Conservation (phyloP, 2,329 filamentous ascomycete species). For the Ophiostoma himal-ulmi region DNA sequence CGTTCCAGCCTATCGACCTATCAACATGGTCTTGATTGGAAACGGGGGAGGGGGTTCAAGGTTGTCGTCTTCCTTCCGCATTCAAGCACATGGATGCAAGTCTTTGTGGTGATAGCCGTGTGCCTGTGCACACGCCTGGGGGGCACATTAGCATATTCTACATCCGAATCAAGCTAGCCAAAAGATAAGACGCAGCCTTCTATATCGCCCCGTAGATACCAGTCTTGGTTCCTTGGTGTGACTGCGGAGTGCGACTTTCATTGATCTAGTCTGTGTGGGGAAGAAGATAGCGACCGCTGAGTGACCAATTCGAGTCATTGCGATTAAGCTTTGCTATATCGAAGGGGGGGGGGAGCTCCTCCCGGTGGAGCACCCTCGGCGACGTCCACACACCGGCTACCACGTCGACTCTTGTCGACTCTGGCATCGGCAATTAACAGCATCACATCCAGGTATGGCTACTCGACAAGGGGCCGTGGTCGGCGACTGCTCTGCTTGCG, state of each 20-base stretch:
- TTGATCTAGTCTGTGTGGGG: not conserved
- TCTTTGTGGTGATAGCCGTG: not conserved
- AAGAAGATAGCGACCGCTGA: not conserved
- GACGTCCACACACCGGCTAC: not conserved
- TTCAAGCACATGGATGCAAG: not conserved
- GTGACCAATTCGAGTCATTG: not conserved
- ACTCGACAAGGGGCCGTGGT: not conserved
- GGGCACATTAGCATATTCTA: constrained; percentile 1
- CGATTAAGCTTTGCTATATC: not conserved
- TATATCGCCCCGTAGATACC: constrained; percentile 2
- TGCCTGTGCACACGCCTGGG: not conserved
- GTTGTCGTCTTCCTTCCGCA: not conserved
- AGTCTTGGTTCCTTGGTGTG: not conserved
- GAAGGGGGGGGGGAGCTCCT: constrained; percentile 3
- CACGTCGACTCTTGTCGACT: not conserved
- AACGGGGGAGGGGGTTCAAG: not conserved
- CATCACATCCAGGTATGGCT: not conserved
- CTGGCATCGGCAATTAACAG: not conserved
- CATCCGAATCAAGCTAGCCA: not conserved
- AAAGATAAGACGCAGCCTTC: constrained; percentile 8
- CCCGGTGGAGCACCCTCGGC: constrained; percentile 8
- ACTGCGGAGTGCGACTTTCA: not conserved
- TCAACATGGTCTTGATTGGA: not conserved
- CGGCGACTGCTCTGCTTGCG: constrained; percentile 1
- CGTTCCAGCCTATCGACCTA: not conserved